Percentiles rank a stretch among this genome's conserved stretches.
Evolutionary conservation across 2,329 filamentous ascomycete genomes (phyloP).

Genomic region (Escovopsis sp.): DNA sequence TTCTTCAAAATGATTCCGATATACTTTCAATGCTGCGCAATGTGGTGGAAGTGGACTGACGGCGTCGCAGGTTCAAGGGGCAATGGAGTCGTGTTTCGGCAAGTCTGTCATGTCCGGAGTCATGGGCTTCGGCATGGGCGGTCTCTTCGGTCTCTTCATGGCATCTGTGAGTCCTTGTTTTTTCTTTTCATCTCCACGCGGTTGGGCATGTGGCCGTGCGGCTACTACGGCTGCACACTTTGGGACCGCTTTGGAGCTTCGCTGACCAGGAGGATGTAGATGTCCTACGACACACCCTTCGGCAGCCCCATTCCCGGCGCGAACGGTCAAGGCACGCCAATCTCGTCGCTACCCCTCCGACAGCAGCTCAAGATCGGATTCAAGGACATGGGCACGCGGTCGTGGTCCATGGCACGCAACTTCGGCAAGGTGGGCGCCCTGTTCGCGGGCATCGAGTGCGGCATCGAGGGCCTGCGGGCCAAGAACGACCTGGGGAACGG

Average conservation of each 20-base stretch:
- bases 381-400: conserved; percentile 84
- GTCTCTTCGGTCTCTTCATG: conserved; percentile 95
- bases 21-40: not conserved
- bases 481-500: conserved; percentile 91
- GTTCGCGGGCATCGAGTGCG: conserved; percentile 88
- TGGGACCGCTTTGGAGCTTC: no score
- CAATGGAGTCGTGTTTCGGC: conserved; percentile 83
- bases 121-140: conserved; percentile 88
- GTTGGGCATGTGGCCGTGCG: no score
- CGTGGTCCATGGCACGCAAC: conserved; percentile 75
- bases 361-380: conserved; percentile 77
- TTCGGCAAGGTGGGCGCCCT: conserved; percentile 88
- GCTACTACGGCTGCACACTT: no score
- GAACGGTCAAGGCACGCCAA: conserved; percentile 18
- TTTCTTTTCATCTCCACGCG: no score
- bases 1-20: not conserved
- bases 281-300: conserved; percentile 94
- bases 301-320: conserved; percentile 31
- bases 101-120: conserved; percentile 83
- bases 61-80: conserved; percentile 51
- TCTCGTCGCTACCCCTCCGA: conserved; percentile 56
- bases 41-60: conserved; percentile 1
- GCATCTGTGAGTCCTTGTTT: conserved; percentile 54
- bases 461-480: conserved; percentile 78
- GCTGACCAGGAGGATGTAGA: conserved; percentile 36